A percentile compares a stretch with the other conserved stretches of the same genome.
phyloP scores from a whole-genome alignment of 2,329 filamentous ascomycete genomes.

The Parastagonospora avenae region DNA sequence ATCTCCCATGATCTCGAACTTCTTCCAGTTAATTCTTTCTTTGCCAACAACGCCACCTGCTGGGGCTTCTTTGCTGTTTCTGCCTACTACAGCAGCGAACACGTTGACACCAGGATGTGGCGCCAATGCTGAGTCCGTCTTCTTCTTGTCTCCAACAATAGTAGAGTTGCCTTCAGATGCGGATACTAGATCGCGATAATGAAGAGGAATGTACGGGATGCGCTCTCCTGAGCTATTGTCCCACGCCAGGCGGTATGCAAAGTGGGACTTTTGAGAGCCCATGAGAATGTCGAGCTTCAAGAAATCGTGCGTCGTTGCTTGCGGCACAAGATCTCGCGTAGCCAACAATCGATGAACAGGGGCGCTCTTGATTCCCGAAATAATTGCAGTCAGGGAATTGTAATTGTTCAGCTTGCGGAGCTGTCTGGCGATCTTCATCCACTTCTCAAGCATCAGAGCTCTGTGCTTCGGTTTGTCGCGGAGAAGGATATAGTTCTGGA shows the following conservation, averaged over 20 bases:
- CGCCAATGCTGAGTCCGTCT: constrained; percentile 30
- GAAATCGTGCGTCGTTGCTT: constrained; percentile 79
- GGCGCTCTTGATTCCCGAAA: constrained; percentile 89
- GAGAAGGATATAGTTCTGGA: constrained; percentile 67
- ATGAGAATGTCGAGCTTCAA: constrained; percentile 88
- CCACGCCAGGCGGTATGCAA: constrained; percentile 95
- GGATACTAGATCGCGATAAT: constrained; percentile 85
- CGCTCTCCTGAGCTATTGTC: constrained; percentile 89
- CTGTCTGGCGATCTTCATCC: constrained; percentile 86
- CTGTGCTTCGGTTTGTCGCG: constrained; percentile 96
- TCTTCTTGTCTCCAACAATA: constrained; percentile 67
- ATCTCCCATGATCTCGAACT: constrained; percentile 95
- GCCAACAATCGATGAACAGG: constrained; percentile 82
- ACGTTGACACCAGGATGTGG: constrained; percentile 45
- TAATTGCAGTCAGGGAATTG: constrained; percentile 90
- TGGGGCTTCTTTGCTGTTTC: constrained; percentile 50
- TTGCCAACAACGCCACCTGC: constrained; percentile 42
- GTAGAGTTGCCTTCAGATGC: constrained; percentile 93
- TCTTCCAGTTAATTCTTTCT: constrained; percentile 93
- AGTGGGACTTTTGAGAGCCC: constrained; percentile 90
- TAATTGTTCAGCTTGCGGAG: constrained; percentile 94
- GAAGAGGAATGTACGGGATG: constrained; percentile 91
- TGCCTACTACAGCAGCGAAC: constrained; percentile 31
- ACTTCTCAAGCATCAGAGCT: constrained; percentile 89
- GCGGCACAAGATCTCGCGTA: constrained; percentile 76